phyloP scores from a whole-genome alignment of 495 filamentous ascomycete genomes.

The Aspergillus homomorphus region DNA sequence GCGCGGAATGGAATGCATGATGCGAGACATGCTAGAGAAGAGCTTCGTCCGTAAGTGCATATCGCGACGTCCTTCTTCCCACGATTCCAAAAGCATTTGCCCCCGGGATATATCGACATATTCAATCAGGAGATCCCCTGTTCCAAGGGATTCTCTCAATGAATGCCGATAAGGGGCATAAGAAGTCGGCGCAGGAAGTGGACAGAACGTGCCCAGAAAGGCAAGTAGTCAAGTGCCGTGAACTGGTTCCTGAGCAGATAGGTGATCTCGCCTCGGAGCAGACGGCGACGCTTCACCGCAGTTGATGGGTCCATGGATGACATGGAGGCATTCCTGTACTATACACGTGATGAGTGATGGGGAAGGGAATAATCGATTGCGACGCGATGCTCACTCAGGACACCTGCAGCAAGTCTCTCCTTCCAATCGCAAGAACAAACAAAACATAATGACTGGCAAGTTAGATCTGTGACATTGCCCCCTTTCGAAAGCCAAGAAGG shows the following conservation, averaged over 20 bases:
- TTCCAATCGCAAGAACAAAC: too few relatives aligned
- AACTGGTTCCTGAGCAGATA: conserved; percentile 6
- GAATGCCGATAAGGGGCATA: conserved; percentile 24
- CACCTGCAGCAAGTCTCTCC: too few relatives aligned
- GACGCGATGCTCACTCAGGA: too few relatives aligned
- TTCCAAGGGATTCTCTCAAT: background rate
- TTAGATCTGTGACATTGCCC: too few relatives aligned
- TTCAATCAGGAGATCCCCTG: conserved; percentile 36
- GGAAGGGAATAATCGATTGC: too few relatives aligned
- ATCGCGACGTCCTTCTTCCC: conserved; percentile 23
- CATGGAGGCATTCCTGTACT: too few relatives aligned
- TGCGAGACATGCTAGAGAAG: conserved; percentile 28
- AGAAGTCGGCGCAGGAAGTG: conserved; percentile 18
- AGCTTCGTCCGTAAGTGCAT: conserved; percentile 21
- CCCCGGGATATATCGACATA: conserved; percentile 26
- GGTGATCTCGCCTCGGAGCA: conserved; percentile 6
- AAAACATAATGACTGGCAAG: too few relatives aligned
- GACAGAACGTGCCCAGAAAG: too few relatives aligned
- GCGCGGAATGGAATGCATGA: conserved; percentile 29
- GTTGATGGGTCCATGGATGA: too few relatives aligned
- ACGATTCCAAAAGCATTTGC: conserved; percentile 33
- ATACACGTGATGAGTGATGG: too few relatives aligned
- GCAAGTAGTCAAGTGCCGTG: too few relatives aligned
- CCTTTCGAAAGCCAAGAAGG: too few relatives aligned
- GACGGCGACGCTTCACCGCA: background rate